phyloP scores from a whole-genome alignment of 768 basidiomycete genomes.

The Mycena maculata region DNA sequence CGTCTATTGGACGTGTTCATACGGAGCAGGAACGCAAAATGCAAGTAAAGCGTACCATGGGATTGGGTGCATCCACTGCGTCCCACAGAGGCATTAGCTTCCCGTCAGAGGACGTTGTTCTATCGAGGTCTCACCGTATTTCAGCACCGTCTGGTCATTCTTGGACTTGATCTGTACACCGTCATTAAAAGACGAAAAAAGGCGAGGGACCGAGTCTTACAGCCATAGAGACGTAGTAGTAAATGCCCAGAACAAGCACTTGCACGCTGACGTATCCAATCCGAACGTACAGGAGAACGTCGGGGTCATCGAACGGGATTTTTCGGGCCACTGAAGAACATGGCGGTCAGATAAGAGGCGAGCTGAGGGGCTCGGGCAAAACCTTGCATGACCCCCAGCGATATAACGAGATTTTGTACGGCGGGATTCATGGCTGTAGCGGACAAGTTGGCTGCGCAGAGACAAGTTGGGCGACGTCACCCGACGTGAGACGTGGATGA shows the following conservation, averaged over 20 bases:
- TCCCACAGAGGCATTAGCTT: slow-evolving; percentile 10
- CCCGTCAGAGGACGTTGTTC: not conserved
- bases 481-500: too few species aligned
- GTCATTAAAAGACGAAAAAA: not conserved
- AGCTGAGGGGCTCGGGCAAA: slow-evolving; percentile 27
- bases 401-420: slow-evolving; percentile 86
- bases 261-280: slow-evolving; percentile 85
- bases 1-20: slow-evolving; percentile 51
- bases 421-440: slow-evolving; percentile 79
- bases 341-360: slow-evolving; percentile 1
- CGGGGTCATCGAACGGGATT: slow-evolving; percentile 91
- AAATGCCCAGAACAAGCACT: slow-evolving; percentile 73
- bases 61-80: slow-evolving; percentile 77
- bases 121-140: slow-evolving; percentile 76
- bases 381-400: slow-evolving; percentile 95
- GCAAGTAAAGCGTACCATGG: slow-evolving; percentile 70
- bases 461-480: too few species aligned
- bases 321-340: slow-evolving; percentile 80
- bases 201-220: slow-evolving; percentile 53
- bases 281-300: slow-evolving; percentile 84
- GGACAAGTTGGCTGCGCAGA: too few species aligned
- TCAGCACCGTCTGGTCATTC: slow-evolving; percentile 96
- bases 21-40: not conserved
- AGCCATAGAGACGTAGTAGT: slow-evolving; percentile 83
- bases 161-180: slow-evolving; percentile 83